Evolutionary conservation across 2,329 filamentous ascomycete genomes (phyloP).

Genomic region (Fusarium napiforme): DNA sequence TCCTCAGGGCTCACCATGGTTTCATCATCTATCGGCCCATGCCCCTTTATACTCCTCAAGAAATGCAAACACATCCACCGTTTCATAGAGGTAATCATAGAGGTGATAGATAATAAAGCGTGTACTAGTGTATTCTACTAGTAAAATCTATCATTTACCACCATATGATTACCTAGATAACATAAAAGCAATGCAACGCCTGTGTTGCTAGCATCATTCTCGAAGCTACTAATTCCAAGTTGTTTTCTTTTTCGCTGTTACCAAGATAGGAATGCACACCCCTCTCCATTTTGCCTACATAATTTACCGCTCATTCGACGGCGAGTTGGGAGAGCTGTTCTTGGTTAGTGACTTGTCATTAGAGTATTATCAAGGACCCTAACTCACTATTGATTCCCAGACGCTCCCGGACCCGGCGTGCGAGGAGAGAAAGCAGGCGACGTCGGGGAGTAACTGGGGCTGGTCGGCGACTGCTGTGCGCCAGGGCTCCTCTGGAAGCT

Average conservation of each 20-base stretch:
- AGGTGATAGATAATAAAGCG: not conserved
- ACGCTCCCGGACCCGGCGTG: conserved; percentile 57
- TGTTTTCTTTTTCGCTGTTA: not conserved
- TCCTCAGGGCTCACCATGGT: not conserved
- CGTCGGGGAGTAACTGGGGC: conserved; percentile 78
- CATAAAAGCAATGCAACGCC: conserved; percentile 1
- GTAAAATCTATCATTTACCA: conserved; percentile 5
- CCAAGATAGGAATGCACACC: not conserved
- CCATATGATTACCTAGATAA: conserved; percentile 2
- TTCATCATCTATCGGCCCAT: not conserved
- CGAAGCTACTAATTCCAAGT: conserved; percentile 1
- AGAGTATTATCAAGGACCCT: not conserved
- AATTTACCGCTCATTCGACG: conserved; percentile 49
- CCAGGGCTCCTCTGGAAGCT: conserved; percentile 67
- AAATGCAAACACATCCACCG: not conserved
- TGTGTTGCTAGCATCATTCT: conserved; percentile 1
- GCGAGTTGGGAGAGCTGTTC: conserved; percentile 57
- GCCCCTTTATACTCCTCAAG: not conserved
- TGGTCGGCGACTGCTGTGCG: conserved; percentile 70
- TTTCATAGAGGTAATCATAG: not conserved
- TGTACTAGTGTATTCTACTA: not conserved
- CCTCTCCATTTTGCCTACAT: not conserved
- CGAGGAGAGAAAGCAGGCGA: conserved; percentile 59
- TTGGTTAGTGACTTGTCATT: conserved; percentile 41
- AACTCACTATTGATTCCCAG: conserved; percentile 57